phyloP scores from a whole-genome alignment of 495 filamentous ascomycete species.

The Trichoderma asperelloides region DNA sequence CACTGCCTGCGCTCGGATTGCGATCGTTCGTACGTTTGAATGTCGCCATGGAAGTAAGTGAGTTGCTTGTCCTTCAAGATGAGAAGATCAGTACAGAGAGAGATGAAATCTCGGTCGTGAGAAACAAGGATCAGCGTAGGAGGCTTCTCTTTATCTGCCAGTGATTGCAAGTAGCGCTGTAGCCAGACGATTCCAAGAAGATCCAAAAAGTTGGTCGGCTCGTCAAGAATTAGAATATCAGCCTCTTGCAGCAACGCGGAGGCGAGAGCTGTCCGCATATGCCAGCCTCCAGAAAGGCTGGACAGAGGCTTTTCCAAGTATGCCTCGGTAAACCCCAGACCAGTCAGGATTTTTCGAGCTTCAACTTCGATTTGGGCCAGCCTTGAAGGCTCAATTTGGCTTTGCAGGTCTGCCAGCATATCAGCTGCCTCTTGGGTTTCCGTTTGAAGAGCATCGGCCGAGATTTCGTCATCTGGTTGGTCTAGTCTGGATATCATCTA shows the following conservation, averaged over 20 bases:
- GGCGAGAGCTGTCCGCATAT: constrained; percentile 62
- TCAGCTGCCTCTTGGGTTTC: constrained; percentile 58
- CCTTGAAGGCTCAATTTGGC: constrained; percentile 44
- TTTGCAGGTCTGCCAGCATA: constrained; percentile 52
- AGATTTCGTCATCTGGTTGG: constrained; percentile 45
- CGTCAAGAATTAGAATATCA: constrained; percentile 76
- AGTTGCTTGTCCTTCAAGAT: constrained; percentile 60
- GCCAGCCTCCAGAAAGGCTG: constrained; percentile 71
- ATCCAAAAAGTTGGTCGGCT: constrained; percentile 81
- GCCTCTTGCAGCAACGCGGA: constrained; percentile 57
- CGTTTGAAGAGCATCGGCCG: constrained; percentile 41
- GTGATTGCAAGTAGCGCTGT: constrained; percentile 53
- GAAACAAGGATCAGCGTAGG: constrained; percentile 64
- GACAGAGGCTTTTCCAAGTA: constrained; percentile 46
- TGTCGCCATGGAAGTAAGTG: constrained; percentile 60
- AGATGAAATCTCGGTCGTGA: constrained; percentile 68
- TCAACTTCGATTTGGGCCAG: constrained; percentile 46
- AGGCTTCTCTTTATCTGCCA: constrained; percentile 29
- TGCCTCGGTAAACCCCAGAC: constrained; percentile 63
- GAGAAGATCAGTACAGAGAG: constrained; percentile 66
- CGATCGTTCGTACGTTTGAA: constrained; percentile 57
- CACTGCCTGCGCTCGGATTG: constrained; percentile 55
- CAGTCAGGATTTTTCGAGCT: constrained; percentile 54
- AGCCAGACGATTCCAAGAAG: constrained; percentile 78
- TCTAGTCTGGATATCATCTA: constrained; percentile 30